Conservation (phyloP, 148 eudicot genomes). For the Fagopyrum tataricum region DNA sequence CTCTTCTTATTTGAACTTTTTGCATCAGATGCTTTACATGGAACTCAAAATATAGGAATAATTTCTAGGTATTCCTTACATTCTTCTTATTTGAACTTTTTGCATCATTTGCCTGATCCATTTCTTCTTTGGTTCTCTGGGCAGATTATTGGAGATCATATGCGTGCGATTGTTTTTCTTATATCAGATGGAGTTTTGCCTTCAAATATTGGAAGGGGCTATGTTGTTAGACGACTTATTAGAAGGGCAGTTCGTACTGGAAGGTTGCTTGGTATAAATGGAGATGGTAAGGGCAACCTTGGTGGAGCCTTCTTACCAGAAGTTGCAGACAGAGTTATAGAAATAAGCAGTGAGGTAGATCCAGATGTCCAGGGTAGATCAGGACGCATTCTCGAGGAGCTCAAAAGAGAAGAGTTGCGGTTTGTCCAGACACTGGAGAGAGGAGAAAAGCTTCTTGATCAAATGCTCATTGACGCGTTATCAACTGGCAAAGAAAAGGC, state of each 20-base stretch:
- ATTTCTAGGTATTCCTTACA: neutral
- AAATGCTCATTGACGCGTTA: constrained; percentile 62
- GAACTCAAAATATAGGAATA: constrained; percentile 63
- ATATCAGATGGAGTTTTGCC: constrained; percentile 94
- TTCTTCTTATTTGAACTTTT: constrained; percentile 6
- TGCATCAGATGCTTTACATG: constrained; percentile 16
- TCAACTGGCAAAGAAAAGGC: constrained; percentile 33
- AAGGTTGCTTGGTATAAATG: constrained; percentile 80
- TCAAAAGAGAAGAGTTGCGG: constrained; percentile 80
- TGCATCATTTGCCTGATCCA: constrained; percentile 1
- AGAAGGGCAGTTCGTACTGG: constrained; percentile 89
- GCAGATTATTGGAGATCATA: constrained; percentile 93
- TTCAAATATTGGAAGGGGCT: constrained; percentile 95
- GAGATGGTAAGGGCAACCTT: constrained; percentile 53
- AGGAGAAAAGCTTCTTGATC: constrained; percentile 89
- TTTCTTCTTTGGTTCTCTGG: neutral
- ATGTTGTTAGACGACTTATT: constrained; percentile 84
- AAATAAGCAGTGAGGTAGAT: constrained; percentile 65
- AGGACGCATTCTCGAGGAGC: constrained; percentile 70
- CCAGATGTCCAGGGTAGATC: constrained; percentile 54
- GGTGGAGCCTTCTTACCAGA: constrained; percentile 78
- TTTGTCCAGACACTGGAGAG: constrained; percentile 84
- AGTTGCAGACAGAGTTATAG: constrained; percentile 77
- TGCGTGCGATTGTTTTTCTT: constrained; percentile 89
- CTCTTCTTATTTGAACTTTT: constrained; percentile 5